Base-by-base conservation (phyloP, 1,284 basidiomycete species). In the Tetrapyrgos nigripes region DNA sequence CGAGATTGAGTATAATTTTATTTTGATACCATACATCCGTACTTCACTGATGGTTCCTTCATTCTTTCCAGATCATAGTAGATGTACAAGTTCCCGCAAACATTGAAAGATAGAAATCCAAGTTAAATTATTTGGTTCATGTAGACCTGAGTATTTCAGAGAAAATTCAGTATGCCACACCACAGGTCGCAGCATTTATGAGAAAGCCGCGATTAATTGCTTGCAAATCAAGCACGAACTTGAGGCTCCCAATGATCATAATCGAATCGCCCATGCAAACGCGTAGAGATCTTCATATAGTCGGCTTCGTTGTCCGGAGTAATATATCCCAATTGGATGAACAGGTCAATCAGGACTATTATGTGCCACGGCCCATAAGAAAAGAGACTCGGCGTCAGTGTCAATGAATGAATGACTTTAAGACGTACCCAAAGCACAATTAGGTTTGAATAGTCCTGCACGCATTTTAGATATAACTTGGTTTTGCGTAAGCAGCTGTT, bases 281-380 rank as follows among this genome's bases (percentile, higher is more conserved):
- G 81, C 2, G 88, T 90, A 2, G 84, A 67, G 45, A 95, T 87
- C 66, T 91, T 85, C 72, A 89, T 74, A 66, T 83, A 94, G 58
- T 91, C 79, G 0, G 88, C 85, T 67, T 95, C 93, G 57, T 86
- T 88, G 55, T 93, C 92, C 0, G 91, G 84, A 0, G 89, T 93
- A 46, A 96, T 78, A 62, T 85, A 80, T 1, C 92, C 92, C 58
- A 88, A 84, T 6, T 92, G 83, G 50, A 96, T 83, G 72, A 96
- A 82, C 61, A 97, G 89, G 70, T 97, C 94, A 43, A 97, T 77
- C 45, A 97, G 74, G 11, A 93, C 94, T 91, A 13, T 17, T 21
- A 45, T 4, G 24, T 21, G 54, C 1, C 31, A n/a, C n/a, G 13
- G 8, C 24, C 37, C 19, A 10, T 27, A 24, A 10, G 9, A 47